Percentiles rank a stretch among this genome's conserved stretches.
These are phyloP conservation scores for Cairneyella variabilis DNA, from an alignment of 495 filamentous ascomycete genomes.

Conservation along the genomic window DNA sequence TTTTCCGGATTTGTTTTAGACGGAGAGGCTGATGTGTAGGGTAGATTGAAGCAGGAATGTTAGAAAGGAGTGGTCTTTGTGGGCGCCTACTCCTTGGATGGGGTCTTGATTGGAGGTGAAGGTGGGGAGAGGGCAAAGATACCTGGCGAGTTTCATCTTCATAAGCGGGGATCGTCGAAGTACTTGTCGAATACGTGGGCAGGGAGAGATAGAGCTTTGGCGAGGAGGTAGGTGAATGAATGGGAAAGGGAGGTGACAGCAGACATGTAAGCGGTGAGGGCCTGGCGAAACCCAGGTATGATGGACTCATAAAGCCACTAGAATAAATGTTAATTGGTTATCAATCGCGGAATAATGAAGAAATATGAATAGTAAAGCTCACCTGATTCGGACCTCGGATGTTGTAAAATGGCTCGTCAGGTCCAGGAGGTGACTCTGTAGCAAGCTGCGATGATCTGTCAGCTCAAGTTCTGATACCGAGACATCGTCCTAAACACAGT, in stretches of 20 bases:
- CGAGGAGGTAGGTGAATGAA: not conserved
- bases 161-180: not conserved
- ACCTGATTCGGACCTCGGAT: slow-evolving; percentile 2
- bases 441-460: not conserved
- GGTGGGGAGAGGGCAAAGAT: too few relatives aligned
- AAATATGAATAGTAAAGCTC: not conserved
- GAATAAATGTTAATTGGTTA: too few relatives aligned
- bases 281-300: not conserved
- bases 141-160: not conserved
- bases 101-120: not conserved
- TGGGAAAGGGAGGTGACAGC: not conserved
- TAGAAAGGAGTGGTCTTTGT: not conserved
- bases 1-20: not conserved
- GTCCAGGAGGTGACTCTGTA: not conserved
- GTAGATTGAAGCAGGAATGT: not conserved
- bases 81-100: not conserved
- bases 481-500: not conserved
- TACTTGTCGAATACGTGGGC: not conserved
- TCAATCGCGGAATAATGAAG: not conserved
- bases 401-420: not conserved
- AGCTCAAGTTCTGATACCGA: not conserved
- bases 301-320: not conserved
- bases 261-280: not conserved
- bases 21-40: not conserved
- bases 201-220: not conserved